phyloP scores from a whole-genome alignment of 1,284 basidiomycete genomes.

The Erythrobasidium hasegawianum region DNA sequence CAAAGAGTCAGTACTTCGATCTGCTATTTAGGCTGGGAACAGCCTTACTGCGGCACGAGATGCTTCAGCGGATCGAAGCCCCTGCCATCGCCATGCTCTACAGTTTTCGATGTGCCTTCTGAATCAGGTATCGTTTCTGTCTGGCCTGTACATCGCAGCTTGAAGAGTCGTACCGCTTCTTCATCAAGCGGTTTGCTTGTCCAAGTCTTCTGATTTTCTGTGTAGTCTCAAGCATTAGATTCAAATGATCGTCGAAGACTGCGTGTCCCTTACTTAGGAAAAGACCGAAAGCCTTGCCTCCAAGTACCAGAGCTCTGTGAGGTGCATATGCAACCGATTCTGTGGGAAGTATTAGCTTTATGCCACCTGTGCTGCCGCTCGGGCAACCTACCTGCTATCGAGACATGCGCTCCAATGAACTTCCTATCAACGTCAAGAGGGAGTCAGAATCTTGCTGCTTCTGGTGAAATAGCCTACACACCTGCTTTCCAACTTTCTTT shows the following conservation, averaged over 20 bases:
- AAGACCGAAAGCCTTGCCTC: slow-evolving; percentile 75
- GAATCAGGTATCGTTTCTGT: slow-evolving; percentile 20
- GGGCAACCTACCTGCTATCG: slow-evolving; percentile 47
- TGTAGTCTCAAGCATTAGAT: background rate
- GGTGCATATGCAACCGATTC: slow-evolving; percentile 73
- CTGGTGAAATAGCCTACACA: no score
- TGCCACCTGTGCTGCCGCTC: background rate
- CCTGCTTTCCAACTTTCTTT: slow-evolving; percentile 12
- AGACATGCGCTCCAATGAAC: slow-evolving; percentile 71
- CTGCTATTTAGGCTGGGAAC: slow-evolving; percentile 57
- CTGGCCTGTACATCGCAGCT: slow-evolving; percentile 25
- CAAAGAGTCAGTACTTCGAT: slow-evolving; percentile 60
- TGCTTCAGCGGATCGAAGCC: slow-evolving; percentile 20
- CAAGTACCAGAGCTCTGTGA: slow-evolving; percentile 59
- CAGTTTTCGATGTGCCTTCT: background rate
- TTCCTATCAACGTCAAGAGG: slow-evolving; percentile 2
- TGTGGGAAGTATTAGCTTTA: slow-evolving; percentile 50
- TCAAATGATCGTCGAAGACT: background rate
- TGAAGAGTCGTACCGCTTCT: slow-evolving; percentile 21
- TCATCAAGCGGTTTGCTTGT: slow-evolving; percentile 24
- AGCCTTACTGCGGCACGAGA: slow-evolving; percentile 6
- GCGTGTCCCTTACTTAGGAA: slow-evolving; percentile 63
- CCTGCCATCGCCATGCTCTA: slow-evolving; percentile 22
- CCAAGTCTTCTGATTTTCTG: slow-evolving; percentile 34
- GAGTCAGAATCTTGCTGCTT: no score